These are phyloP conservation scores for Phytophthora pisi DNA, from an alignment of 352 stramenopile genomes.

Conservation along the genomic window DNA sequence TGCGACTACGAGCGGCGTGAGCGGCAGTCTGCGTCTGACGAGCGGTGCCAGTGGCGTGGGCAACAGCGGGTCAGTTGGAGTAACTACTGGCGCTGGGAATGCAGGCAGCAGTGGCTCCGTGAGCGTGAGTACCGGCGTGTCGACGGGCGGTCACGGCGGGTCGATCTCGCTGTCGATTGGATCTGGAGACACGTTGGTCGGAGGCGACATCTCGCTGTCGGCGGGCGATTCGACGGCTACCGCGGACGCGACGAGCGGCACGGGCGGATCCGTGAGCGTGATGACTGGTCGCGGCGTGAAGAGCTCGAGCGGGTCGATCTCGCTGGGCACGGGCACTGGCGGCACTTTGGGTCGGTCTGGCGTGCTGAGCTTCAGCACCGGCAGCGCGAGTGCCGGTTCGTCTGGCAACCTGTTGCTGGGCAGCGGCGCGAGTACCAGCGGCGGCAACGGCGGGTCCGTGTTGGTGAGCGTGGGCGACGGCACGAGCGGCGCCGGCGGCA, in stretches of 20 bases:
- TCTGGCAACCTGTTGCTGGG: slow-evolving; percentile 11
- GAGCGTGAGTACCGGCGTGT: slow-evolving; percentile 3
- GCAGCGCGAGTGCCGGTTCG: slow-evolving; percentile 9
- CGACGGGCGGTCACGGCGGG: slow-evolving; percentile 8
- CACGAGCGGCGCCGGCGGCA: slow-evolving; percentile 6
- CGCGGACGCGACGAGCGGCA: background rate
- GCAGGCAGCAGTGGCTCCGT: slow-evolving; percentile 27
- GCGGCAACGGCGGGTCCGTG: slow-evolving; percentile 3
- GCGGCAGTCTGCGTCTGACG: slow-evolving; percentile 15
- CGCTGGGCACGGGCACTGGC: slow-evolving; percentile 10
- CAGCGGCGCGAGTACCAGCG: slow-evolving; percentile 14
- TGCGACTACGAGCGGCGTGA: slow-evolving; percentile 16
- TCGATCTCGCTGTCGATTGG: slow-evolving; percentile 12
- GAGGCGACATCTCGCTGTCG: slow-evolving; percentile 16
- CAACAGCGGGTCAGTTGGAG: slow-evolving; percentile 18
- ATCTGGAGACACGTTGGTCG: slow-evolving; percentile 1
- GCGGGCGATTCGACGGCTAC: slow-evolving; percentile 15
- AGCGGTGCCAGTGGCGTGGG: slow-evolving; percentile 18
- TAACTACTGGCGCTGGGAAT: slow-evolving; percentile 16
- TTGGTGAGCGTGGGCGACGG: slow-evolving; percentile 16
- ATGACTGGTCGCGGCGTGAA: slow-evolving; percentile 20
- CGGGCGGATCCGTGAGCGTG: slow-evolving; percentile 14
- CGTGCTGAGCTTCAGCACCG: slow-evolving; percentile 9
- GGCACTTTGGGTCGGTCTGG: slow-evolving; percentile 13
- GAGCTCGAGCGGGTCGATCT: slow-evolving; percentile 22